A percentile compares a stretch with the other conserved stretches of the same genome.
These are phyloP conservation scores for Ophiostoma tasmaniense DNA, from an alignment of 2,329 filamentous ascomycete species.

Conservation along the genomic window DNA sequence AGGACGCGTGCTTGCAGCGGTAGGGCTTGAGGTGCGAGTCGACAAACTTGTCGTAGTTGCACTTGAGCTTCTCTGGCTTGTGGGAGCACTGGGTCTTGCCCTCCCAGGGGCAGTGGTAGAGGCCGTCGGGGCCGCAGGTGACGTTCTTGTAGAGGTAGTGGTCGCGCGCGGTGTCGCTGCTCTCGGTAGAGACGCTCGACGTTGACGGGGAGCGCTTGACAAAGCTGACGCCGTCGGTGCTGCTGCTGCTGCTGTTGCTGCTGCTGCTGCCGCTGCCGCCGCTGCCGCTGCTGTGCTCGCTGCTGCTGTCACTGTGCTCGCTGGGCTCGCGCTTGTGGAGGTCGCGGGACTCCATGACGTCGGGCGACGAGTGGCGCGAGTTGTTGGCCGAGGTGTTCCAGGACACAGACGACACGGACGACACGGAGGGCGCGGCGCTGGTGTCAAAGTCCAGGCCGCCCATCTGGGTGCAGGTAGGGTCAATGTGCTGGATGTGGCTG, in stretches of 20 bases:
- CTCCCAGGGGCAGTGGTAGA: conserved; percentile 90
- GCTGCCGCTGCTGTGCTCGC: not conserved
- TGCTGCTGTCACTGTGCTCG: not conserved
- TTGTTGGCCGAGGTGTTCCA: conserved; percentile 41
- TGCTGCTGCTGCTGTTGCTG: not conserved
- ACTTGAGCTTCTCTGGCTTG: conserved; percentile 92
- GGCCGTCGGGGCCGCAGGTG: conserved; percentile 58
- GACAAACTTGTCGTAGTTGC: conserved; percentile 98
- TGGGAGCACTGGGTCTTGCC: conserved; percentile 67
- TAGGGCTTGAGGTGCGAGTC: conserved; percentile 96
- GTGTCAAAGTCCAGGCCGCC: conserved; percentile 41
- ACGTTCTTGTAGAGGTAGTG: conserved; percentile 65
- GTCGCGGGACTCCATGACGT: no score
- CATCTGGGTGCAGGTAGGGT: conserved; percentile 43
- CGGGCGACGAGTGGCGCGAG: conserved; percentile 39
- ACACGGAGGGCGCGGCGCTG: conserved; percentile 37
- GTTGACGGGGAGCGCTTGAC: conserved; percentile 32
- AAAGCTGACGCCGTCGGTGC: no score
- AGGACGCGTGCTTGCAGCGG: conserved; percentile 78
- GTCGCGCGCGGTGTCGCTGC: conserved; percentile 39
- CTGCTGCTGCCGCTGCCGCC: not conserved
- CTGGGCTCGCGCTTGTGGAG: not conserved
- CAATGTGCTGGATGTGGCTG: conserved; percentile 48
- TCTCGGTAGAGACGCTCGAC: conserved; percentile 32
- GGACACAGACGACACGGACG: conserved; percentile 23